These are phyloP conservation scores for Fonsecaea erecta DNA, from an alignment of 2,329 filamentous ascomycete species.

Conservation along the genomic window DNA sequence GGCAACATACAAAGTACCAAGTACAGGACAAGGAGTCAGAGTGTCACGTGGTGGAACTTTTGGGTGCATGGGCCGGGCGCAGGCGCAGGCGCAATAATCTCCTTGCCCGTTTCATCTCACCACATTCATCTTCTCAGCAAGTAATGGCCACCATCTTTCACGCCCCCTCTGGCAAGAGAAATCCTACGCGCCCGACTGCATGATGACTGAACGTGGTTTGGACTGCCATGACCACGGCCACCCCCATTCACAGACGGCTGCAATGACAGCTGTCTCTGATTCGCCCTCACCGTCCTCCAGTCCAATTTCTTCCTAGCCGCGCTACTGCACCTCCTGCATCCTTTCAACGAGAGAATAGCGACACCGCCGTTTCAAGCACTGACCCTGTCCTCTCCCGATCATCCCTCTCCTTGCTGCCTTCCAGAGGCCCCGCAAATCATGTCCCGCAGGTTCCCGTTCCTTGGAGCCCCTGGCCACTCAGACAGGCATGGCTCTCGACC, in stretches of 20 bases:
- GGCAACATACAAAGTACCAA: too few relatives aligned
- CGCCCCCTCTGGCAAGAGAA: not conserved
- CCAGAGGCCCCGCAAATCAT: conserved; percentile 17
- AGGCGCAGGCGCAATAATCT: not conserved
- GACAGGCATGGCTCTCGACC: not conserved
- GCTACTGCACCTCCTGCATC: conserved; percentile 30
- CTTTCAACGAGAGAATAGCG: conserved; percentile 9
- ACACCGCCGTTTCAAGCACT: conserved; percentile 27
- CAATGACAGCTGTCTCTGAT: conserved; percentile 8
- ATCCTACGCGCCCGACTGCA: conserved; percentile 11
- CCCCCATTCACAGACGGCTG: not conserved
- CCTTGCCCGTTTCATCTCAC: not conserved
- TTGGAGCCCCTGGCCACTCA: not conserved
- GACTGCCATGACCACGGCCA: conserved; percentile 5
- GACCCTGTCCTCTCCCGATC: conserved; percentile 17
- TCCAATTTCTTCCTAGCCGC: conserved; percentile 13
- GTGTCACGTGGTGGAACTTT: not conserved
- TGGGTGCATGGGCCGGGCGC: not conserved
- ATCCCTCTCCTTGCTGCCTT: conserved; percentile 7
- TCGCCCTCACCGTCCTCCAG: conserved; percentile 6
- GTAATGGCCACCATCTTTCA: not conserved
- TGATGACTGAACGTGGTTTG: conserved; percentile 3
- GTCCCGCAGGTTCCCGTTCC: conserved; percentile 3
- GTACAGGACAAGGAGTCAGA: not conserved
- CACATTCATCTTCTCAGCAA: not conserved